phyloP scores from a whole-genome alignment of 495 filamentous ascomycete species.

The Neohortaea acidophila region DNA sequence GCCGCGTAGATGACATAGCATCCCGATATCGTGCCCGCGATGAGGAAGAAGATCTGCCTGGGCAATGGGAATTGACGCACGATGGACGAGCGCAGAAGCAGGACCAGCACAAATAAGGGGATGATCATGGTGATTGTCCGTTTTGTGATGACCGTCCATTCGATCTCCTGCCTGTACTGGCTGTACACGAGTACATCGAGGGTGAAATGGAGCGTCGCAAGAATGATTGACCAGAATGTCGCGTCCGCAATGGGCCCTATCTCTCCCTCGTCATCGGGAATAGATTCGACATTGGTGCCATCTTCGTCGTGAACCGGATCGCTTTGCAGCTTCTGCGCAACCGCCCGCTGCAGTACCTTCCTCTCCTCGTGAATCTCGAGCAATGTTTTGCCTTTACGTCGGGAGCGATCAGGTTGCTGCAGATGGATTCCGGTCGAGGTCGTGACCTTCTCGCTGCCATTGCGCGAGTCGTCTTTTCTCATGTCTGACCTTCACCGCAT shows the following conservation, averaged over 20 bases:
- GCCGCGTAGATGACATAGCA: slow-evolving; percentile 67
- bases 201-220: slow-evolving; percentile 72
- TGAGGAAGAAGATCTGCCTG: slow-evolving; percentile 48
- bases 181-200: slow-evolving; percentile 81
- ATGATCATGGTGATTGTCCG: slow-evolving; percentile 36
- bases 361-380: slow-evolving; percentile 48
- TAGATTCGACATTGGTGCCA: slow-evolving; percentile 18
- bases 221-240: slow-evolving; percentile 51
- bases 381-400: slow-evolving; percentile 41
- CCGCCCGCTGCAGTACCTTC: slow-evolving; percentile 31
- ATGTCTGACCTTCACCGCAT: too few species aligned
- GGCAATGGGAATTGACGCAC: slow-evolving; percentile 22
- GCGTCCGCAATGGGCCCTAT: slow-evolving; percentile 44
- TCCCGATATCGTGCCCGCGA: slow-evolving; percentile 40
- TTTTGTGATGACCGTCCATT: slow-evolving; percentile 39
- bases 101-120: slow-evolving; percentile 48
- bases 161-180: slow-evolving; percentile 65
- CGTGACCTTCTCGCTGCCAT: too few species aligned
- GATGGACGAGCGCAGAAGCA: slow-evolving; percentile 36
- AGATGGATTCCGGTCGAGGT: slow-evolving; percentile 22
- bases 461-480: too few species aligned
- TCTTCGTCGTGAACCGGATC: slow-evolving; percentile 23
- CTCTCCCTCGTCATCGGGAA: slow-evolving; percentile 21
- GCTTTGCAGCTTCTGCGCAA: slow-evolving; percentile 18
- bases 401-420: slow-evolving; percentile 42